A percentile compares a stretch with the other conserved stretches of the same genome.
These are phyloP conservation scores for Sporothrix phasma DNA, from an alignment of 2,329 filamentous ascomycete genomes.

Conservation along the genomic window DNA sequence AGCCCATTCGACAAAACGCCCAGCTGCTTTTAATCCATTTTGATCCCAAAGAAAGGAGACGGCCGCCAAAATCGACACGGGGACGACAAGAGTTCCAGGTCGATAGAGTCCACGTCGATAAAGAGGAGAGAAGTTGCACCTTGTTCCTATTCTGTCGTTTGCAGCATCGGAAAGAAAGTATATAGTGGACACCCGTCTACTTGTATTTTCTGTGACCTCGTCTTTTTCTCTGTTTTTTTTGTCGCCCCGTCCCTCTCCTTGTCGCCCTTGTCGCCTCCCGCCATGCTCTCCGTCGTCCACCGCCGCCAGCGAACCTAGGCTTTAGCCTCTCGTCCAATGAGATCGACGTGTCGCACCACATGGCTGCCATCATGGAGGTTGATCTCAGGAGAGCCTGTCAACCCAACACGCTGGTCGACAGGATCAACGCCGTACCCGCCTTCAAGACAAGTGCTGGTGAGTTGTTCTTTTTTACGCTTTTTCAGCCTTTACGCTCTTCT, in stretches of 20 bases:
- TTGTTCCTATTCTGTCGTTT: neutral
- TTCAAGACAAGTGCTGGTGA: conserved; percentile 52
- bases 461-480: conserved; percentile 21
- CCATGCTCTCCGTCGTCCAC: neutral
- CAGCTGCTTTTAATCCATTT: conserved; percentile 5
- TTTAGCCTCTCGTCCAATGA: conserved; percentile 23
- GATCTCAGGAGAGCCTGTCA: conserved; percentile 40
- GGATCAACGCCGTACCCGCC: conserved; percentile 46
- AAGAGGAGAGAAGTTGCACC: neutral
- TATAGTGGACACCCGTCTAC: conserved; percentile 11
- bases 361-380: conserved; percentile 37
- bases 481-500: neutral
- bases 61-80: neutral
- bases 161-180: conserved; percentile 6
- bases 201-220: conserved; percentile 1
- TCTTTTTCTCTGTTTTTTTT: neutral
- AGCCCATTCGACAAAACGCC: conserved; percentile 9
- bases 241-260: neutral
- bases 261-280: neutral
- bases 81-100: neutral
- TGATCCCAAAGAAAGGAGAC: neutral
- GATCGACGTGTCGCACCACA: conserved; percentile 29
- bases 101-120: too few species aligned
- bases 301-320: conserved; percentile 1
- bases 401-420: conserved; percentile 41